Percentiles rank a stretch among this genome's conserved stretches.
Conservation (phyloP, 306 rosid species). For the Betula pendula region DNA sequence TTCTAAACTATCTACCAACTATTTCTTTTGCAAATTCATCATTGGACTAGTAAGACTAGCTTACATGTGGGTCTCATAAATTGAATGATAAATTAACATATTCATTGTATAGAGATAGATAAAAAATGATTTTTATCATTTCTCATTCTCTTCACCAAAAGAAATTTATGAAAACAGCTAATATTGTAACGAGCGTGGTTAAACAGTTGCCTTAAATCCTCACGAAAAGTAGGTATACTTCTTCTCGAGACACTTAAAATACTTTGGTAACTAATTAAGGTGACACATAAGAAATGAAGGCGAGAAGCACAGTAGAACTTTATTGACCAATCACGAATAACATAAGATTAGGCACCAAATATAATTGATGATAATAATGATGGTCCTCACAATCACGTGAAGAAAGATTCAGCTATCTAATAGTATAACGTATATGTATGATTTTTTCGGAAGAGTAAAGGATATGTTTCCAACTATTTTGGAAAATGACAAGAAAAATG, state of each 20-base stretch:
- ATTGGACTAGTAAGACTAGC: too few species aligned
- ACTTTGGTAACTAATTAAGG: background rate
- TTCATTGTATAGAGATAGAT: too few species aligned
- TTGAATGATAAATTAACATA: too few species aligned
- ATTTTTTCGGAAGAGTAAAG: conserved; percentile 27
- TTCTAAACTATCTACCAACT: too few species aligned
- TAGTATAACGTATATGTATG: background rate
- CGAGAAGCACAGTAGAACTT: background rate
- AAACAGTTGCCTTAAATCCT: background rate
- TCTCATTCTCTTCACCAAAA: too few species aligned
- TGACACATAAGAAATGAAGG: background rate
- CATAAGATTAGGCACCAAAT: background rate
- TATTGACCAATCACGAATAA: background rate
- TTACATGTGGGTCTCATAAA: too few species aligned
- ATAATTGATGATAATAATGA: conserved; percentile 4
- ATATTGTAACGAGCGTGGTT: too few species aligned
- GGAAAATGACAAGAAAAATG: conserved; percentile 46
- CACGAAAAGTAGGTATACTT: background rate
- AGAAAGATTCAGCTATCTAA: background rate
- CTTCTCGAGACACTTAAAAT: background rate
- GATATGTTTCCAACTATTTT: conserved; percentile 40
- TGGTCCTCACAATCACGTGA: conserved; percentile 22
- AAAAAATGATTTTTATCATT: too few species aligned
- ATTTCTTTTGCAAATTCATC: too few species aligned
- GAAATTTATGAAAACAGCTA: too few species aligned